Evolutionary conservation across 352 stramenopile genomes (phyloP).

Genomic region (Albugo laibachii): DNA sequence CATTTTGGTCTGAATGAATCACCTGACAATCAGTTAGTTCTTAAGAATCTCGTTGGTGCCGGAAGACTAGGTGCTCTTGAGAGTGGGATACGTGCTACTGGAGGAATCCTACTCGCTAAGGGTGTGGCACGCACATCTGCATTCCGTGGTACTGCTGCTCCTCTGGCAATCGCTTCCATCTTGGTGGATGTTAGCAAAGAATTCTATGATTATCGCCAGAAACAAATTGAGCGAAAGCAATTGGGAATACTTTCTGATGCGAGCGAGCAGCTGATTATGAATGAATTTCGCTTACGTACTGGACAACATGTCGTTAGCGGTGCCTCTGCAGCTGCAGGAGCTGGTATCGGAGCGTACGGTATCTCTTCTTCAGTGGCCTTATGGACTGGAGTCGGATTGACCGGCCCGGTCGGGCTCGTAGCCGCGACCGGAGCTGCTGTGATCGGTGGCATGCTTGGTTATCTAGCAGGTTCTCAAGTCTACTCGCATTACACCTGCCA

Average conservation of each 20-base stretch:
- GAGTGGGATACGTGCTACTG: slow-evolving; percentile 54
- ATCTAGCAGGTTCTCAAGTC: slow-evolving; percentile 58
- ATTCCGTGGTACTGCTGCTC: slow-evolving; percentile 32
- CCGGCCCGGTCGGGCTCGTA: slow-evolving; percentile 51
- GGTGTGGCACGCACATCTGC: slow-evolving; percentile 44
- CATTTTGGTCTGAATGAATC: slow-evolving; percentile 24
- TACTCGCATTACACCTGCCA: slow-evolving; percentile 47
- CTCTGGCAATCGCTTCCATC: slow-evolving; percentile 65
- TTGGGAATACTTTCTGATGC: slow-evolving; percentile 41
- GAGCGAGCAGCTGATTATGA: slow-evolving; percentile 67
- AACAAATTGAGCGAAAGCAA: slow-evolving; percentile 44
- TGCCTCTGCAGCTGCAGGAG: slow-evolving; percentile 47
- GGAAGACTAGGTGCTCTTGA: slow-evolving; percentile 62
- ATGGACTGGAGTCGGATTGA: slow-evolving; percentile 64
- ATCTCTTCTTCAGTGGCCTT: slow-evolving; percentile 45
- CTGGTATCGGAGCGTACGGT: slow-evolving; percentile 52
- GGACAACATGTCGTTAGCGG: slow-evolving; percentile 65
- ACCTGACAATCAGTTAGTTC: no score
- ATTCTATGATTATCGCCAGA: slow-evolving; percentile 66
- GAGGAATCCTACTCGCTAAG: slow-evolving; percentile 53
- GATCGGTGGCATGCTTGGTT: slow-evolving; percentile 62
- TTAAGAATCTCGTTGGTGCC: slow-evolving; percentile 19
- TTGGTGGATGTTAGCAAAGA: slow-evolving; percentile 75
- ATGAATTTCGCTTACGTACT: slow-evolving; percentile 58
- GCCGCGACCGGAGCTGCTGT: slow-evolving; percentile 59